phyloP scores from a whole-genome alignment of 306 rosid species.

The Pueraria montana region DNA sequence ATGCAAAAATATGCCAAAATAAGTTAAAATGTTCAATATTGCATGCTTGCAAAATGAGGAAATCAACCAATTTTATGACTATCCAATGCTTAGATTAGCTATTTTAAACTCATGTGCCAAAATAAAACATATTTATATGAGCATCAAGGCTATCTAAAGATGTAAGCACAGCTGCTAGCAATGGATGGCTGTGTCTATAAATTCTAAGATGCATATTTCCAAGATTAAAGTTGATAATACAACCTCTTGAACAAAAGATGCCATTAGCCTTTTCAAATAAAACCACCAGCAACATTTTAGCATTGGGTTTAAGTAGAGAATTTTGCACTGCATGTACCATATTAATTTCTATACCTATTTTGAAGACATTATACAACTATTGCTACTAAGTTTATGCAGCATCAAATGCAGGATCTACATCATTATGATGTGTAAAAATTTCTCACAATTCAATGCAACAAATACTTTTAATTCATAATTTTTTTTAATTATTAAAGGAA shows the following conservation, averaged over 20 bases:
- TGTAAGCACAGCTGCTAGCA: background rate
- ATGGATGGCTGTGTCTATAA: background rate
- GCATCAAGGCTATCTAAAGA: too few relatives aligned
- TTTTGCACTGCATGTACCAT: constrained; percentile 14
- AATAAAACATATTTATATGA: background rate
- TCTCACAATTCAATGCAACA: background rate
- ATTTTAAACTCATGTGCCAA: constrained; percentile 51
- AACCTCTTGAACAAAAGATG: constrained; percentile 66
- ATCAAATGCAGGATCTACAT: constrained; percentile 20
- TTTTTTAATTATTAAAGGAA: background rate
- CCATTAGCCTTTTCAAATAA: constrained; percentile 62
- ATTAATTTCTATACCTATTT: background rate
- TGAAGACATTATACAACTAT: constrained; percentile 18
- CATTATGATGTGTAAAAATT: background rate
- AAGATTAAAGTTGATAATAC: constrained; percentile 68
- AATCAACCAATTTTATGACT: constrained; percentile 34
- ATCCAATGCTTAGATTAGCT: constrained; percentile 33
- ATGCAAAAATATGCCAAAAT: constrained; percentile 17
- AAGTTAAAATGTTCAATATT: constrained; percentile 23
- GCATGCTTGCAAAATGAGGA: constrained; percentile 23
- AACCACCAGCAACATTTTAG: constrained; percentile 24
- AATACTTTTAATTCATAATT: background rate
- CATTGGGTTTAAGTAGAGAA: constrained; percentile 10
- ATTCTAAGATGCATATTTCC: constrained; percentile 25
- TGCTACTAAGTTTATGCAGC: background rate